Percentiles rank a stretch among this genome's conserved stretches.
Conservation (phyloP, 306 rosid genomes). For the Cicer bijugum region DNA sequence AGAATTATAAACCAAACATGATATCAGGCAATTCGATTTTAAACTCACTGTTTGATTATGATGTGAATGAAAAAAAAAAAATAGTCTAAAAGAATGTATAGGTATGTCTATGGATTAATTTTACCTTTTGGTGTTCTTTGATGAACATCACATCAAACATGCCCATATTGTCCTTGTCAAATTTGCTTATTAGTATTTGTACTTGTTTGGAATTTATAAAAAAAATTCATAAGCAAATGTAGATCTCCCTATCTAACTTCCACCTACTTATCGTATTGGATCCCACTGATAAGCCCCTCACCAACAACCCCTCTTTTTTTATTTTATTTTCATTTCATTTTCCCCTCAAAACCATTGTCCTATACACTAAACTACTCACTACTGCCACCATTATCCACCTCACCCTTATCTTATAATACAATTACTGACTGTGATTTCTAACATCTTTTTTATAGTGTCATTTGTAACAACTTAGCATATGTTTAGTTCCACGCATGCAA, state of each 20-base stretch:
- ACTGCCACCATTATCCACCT: constrained; percentile 2
- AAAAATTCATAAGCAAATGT: constrained; percentile 42
- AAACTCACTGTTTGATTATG: no score
- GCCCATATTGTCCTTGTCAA: neutral
- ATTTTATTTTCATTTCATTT: neutral
- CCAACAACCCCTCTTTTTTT: constrained; percentile 12
- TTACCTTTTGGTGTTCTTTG: neutral
- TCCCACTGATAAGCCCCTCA: constrained; percentile 44
- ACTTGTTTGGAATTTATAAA: constrained; percentile 1
- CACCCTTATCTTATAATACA: constrained; percentile 4
- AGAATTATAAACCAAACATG: no score
- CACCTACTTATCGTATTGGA: constrained; percentile 54
- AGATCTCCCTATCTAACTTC: constrained; percentile 53
- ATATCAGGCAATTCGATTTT: no score
- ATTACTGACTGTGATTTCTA: no score
- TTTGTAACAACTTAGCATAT: no score
- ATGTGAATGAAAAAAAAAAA: no score
- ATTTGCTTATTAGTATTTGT: neutral
- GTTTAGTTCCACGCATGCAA: no score
- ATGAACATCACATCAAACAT: constrained; percentile 10
- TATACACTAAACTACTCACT: neutral
- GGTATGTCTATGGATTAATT: no score
- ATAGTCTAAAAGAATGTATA: no score
- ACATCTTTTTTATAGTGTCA: no score
- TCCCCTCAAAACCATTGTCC: neutral